Percentiles rank a stretch among this genome's conserved stretches.
Evolutionary conservation across 371 early-diverging fungal genomes (phyloP).

Genomic region (Circinella minor): DNA sequence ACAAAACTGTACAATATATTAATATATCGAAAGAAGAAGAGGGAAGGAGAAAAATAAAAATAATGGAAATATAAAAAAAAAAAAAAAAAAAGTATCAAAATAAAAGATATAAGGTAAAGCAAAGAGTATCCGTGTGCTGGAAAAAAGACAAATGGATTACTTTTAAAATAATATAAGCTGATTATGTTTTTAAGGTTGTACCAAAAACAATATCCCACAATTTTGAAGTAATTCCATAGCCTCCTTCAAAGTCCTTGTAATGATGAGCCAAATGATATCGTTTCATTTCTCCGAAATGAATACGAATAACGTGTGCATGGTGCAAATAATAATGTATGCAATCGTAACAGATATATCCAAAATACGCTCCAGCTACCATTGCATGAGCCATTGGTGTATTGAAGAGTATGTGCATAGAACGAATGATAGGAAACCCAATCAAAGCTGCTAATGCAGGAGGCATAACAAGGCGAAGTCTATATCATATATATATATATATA

Average conservation of each 20-base stretch:
- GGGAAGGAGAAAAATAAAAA: too few relatives aligned
- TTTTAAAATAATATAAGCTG: too few relatives aligned
- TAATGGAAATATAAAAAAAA: too few relatives aligned
- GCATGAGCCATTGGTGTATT: conserved; percentile 58
- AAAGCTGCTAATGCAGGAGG: conserved; percentile 87
- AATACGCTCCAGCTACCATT: conserved; percentile 73
- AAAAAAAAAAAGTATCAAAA: too few relatives aligned
- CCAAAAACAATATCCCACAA: conserved; percentile 90
- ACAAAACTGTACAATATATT: too few relatives aligned
- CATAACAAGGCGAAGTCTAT: conserved; percentile 91
- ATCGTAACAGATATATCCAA: conserved; percentile 91
- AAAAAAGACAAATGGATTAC: too few relatives aligned
- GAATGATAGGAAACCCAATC: conserved; percentile 67
- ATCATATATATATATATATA: not conserved
- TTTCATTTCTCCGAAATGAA: conserved; percentile 85
- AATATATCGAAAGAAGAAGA: too few relatives aligned
- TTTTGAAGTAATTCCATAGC: conserved; percentile 94
- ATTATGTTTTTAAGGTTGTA: conserved; percentile 41
- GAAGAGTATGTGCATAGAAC: conserved; percentile 58
- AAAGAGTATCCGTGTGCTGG: too few relatives aligned
- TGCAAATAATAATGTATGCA: conserved; percentile 94
- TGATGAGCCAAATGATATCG: conserved; percentile 95
- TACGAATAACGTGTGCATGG: conserved; percentile 78
- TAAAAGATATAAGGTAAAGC: too few relatives aligned
- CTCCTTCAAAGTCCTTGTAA: conserved; percentile 84